Evolutionary conservation across 2,329 filamentous ascomycete species (phyloP), one percentile per base, ranked within the genome.

Genomic region (Coniochaeta sp.): DNA sequence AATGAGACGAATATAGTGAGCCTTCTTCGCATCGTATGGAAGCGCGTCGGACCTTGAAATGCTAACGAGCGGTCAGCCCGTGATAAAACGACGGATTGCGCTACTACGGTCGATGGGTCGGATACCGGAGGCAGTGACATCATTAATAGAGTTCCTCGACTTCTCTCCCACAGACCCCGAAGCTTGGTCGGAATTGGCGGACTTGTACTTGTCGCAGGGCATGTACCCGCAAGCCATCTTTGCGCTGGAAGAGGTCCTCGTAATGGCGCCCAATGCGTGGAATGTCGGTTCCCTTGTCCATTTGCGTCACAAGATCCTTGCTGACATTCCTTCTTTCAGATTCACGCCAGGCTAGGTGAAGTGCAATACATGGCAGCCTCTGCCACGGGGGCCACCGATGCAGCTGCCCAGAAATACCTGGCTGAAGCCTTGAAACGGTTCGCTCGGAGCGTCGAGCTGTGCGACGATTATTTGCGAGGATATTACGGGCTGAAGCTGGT

Each of bases 221-320:
- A 76, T 93, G 67, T 91, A 89, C 69, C 77, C 87, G 16, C 93
- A 98, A 73, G 90, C 92, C 43, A 86, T 96, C 58, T 96, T 89
- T 73, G 89, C 91, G 62, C 77, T 96, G 52, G 95, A 99, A 73
- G 95, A 99, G 73, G 91, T 96, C 22, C 75, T 99, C 52, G 79
- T 98, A 58, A 80, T 96, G 61, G 84, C 86, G 59, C 93, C 95
- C 4, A 96, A 96, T 77, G 91, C 93, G 22, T 99, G 95, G 93
- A 98, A 96, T 78, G 90, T 95, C 73, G 72, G 89, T 73, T 62
- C 38, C 34, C 60, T 47, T 8, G 17, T 1, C n/a, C 47, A 26
- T 5, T n/a, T 12, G 6, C 12, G 3, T n/a, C 24, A 28, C 47
- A 31, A 16, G 4, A 17, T 26, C 11, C 12, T 9, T n/a, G 47